These are phyloP conservation scores for Reticulascus tulasneorum DNA, from an alignment of 2,329 filamentous ascomycete genomes.

Conservation along the genomic window DNA sequence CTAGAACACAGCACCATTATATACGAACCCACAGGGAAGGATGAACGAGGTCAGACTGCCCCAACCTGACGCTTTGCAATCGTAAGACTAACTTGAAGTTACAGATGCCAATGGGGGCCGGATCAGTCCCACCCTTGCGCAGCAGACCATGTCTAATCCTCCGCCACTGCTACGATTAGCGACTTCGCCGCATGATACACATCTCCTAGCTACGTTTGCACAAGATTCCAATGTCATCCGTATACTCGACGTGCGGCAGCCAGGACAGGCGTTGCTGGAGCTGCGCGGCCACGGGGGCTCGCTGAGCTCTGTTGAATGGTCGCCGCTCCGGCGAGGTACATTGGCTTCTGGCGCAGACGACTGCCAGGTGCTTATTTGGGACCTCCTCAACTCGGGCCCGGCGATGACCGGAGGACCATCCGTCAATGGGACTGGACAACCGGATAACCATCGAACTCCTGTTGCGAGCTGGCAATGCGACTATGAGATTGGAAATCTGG, in stretches of 20 bases:
- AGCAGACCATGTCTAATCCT: constrained; percentile 73
- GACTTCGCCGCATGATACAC: constrained; percentile 90
- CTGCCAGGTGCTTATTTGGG: constrained; percentile 88
- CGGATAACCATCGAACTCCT: constrained; percentile 61
- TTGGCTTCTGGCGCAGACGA: constrained; percentile 92
- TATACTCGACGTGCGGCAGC: constrained; percentile 93
- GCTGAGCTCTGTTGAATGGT: constrained; percentile 96
- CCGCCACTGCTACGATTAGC: constrained; percentile 76
- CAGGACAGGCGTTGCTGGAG: constrained; percentile 90
- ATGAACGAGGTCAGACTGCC: constrained; percentile 55
- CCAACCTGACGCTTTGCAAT: not conserved
- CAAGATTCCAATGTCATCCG: constrained; percentile 89
- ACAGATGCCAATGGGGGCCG: constrained; percentile 54
- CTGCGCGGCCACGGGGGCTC: constrained; percentile 81
- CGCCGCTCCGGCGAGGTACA: constrained; percentile 77
- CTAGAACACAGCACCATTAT: constrained; percentile 98
- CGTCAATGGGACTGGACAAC: constrained; percentile 45
- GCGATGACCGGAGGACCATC: constrained; percentile 36
- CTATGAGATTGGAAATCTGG: constrained; percentile 80
- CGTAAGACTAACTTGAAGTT: not conserved
- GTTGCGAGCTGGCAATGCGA: constrained; percentile 80
- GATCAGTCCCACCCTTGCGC: constrained; percentile 69
- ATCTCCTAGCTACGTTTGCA: constrained; percentile 95
- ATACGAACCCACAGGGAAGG: constrained; percentile 92
- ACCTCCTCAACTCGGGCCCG: constrained; percentile 67